Evolutionary conservation across 106 monocot genomes (phyloP).

Genomic region (Dendrobium huoshanense): DNA sequence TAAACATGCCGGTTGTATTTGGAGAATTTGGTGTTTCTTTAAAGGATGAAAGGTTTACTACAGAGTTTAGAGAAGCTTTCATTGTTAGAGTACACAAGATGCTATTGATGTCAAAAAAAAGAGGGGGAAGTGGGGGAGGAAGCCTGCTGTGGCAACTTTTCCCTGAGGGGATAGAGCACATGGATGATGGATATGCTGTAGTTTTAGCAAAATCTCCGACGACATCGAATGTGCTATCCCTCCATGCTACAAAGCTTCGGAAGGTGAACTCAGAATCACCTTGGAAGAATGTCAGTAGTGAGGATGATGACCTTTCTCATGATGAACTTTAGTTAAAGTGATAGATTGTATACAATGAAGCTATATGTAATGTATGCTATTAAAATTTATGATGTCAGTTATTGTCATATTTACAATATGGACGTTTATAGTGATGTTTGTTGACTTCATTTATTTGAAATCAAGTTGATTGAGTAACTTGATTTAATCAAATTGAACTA

Average conservation of each 20-base stretch:
- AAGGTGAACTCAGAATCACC: neutral
- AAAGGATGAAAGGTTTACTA: constrained; percentile 40
- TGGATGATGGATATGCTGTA: constrained; percentile 93
- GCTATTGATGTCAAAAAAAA: constrained; percentile 27
- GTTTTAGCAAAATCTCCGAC: constrained; percentile 31
- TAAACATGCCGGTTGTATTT: constrained; percentile 71
- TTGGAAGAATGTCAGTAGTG: neutral
- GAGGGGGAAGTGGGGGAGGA: constrained; percentile 63
- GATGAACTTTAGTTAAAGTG: neutral
- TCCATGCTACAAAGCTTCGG: constrained; percentile 38
- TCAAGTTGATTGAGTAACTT: too few species aligned
- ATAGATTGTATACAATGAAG: neutral
- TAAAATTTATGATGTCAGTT: too few species aligned
- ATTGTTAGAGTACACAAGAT: constrained; percentile 49
- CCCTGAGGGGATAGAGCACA: constrained; percentile 70
- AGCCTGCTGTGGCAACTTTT: constrained; percentile 89
- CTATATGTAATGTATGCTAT: neutral
- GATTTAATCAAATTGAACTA: too few species aligned
- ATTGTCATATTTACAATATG: too few species aligned
- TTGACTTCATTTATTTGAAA: too few species aligned
- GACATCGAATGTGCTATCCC: constrained; percentile 32
- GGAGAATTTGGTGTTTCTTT: constrained; percentile 65
- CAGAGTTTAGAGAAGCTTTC: constrained; percentile 45
- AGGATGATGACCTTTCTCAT: neutral
- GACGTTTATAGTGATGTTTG: too few species aligned